These are phyloP conservation scores for Immersiporthe knoxdaviesiana DNA, from an alignment of 2,329 filamentous ascomycete species.

Conservation along the genomic window DNA sequence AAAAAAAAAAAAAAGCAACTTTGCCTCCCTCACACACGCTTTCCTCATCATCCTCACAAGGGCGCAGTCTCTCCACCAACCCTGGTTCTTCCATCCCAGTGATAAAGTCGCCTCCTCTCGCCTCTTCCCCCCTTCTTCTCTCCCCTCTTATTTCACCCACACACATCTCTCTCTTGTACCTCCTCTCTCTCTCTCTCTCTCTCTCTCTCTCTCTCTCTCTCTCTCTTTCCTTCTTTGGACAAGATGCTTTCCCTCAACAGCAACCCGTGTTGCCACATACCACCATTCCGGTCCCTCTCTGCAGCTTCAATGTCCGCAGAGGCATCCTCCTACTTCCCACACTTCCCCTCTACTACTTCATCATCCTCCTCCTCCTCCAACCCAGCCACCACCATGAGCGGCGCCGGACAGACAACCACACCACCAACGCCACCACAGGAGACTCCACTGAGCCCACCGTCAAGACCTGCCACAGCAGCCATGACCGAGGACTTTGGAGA, in stretches of 20 bases:
- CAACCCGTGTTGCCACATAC: slow-evolving; percentile 23
- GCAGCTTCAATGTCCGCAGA: slow-evolving; percentile 17
- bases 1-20: slow-evolving; percentile 13
- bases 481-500: neutral
- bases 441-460: slow-evolving; percentile 21
- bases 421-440: slow-evolving; percentile 23
- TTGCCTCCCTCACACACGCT: neutral
- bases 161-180: neutral
- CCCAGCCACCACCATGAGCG: slow-evolving; percentile 17
- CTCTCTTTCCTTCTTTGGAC: neutral
- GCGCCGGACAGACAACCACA: slow-evolving; percentile 8
- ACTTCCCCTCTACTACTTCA: neutral
- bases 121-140: neutral
- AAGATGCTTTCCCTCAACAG: slow-evolving; percentile 27
- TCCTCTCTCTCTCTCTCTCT: neutral
- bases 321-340: slow-evolving; percentile 1
- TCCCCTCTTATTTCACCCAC: neutral
- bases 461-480: slow-evolving; percentile 10
- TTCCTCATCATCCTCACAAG: neutral
- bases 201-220: neutral
- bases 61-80: slow-evolving; percentile 1
- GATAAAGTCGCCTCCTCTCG: slow-evolving; percentile 1
- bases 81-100: neutral
- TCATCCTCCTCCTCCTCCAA: neutral
- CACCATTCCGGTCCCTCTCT: slow-evolving; percentile 18